Evolutionary conservation across 176 grass and related monocot genomes (phyloP), one percentile per base, ranked within the genome.

Genomic region (Puccinellia tenuiflora): DNA sequence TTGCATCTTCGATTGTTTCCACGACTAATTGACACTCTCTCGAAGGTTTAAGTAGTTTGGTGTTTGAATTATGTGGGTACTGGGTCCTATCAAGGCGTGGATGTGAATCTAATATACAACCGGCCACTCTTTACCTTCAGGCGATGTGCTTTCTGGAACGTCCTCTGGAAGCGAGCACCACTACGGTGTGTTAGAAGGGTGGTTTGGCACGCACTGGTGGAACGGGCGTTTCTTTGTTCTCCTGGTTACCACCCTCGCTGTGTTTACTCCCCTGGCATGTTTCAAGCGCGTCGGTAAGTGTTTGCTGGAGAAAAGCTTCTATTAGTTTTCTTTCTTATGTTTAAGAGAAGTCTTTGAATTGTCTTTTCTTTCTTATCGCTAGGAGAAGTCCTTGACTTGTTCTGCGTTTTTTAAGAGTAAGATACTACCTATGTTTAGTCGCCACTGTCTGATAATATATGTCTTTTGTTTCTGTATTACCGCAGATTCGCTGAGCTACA

Each of bases 141-240:
- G 96, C 81, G 96, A 98, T 61, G 92, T 95, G 81, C 90, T 98
- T 45, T 98, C 96, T 66, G 92, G 96, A 82, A 93, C 96, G 53
- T 81, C 79, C 67, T 91, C 96, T n/a, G 81, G 68, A 56, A 92
- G 91, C 24, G 79, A 86, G 39, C 92, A 95, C 68, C 96, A 98
- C 45, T 98, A 68, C 24, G 96, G 96, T 83, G 89, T 95, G 4
- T 56, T 98, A 51, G 96, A 98, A 93, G 96, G 92, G 47, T 98
- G 96, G 96, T 98, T 98, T 68, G 96, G 96, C 21, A 46, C 75
- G 3, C 88, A 93, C 20, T 98, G 96, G 96, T 98, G 96, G 96
- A 98, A 92, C 56, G 80, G 88, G 16, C 90, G 96, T 18, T 95
- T 98, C 77, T 74, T 92, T 76, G 79, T 95, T 71, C 88, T 98